These are phyloP conservation scores for Tolypocladium cylindrosporum DNA, from an alignment of 2,329 filamentous ascomycete species.

Conservation along the genomic window DNA sequence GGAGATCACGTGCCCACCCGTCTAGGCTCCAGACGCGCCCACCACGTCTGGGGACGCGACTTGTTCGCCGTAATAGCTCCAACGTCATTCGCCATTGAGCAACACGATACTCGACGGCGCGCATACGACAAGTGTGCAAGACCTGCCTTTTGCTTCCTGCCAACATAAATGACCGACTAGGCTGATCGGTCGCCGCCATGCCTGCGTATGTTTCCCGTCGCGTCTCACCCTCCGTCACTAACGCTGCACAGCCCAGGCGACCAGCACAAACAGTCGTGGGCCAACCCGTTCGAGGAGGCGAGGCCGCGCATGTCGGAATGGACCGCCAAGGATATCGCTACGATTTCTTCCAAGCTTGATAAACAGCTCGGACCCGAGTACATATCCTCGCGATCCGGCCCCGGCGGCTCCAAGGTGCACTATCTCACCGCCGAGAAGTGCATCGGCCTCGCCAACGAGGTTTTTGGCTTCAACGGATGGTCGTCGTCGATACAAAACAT, in stretches of 20 bases:
- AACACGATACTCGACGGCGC: not conserved
- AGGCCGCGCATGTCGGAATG: conserved; percentile 64
- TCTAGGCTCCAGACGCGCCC: not conserved
- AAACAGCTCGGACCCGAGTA: conserved; percentile 95
- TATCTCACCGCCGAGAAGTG: conserved; percentile 96
- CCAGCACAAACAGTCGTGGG: conserved; percentile 41
- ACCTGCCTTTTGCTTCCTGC: not conserved
- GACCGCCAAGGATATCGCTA: conserved; percentile 84
- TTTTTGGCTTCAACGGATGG: conserved; percentile 98
- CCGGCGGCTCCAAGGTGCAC: conserved; percentile 77
- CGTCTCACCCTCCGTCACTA: conserved; percentile 7
- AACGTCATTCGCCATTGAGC: not conserved
- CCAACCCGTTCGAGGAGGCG: conserved; percentile 74
- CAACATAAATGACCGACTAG: conserved; percentile 14
- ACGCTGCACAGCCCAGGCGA: conserved; percentile 49
- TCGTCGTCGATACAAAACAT: conserved; percentile 92
- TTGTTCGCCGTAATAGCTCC: not conserved
- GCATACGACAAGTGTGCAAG: not conserved
- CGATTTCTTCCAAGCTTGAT: conserved; percentile 75
- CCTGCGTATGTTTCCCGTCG: conserved; percentile 28
- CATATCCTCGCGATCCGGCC: conserved; percentile 76
- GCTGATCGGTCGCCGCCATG: conserved; percentile 20
- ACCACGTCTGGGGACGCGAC: not conserved
- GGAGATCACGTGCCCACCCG: conserved; percentile 9
- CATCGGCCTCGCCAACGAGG: conserved; percentile 87